Evolutionary conservation across 176 grass and related monocot genomes (phyloP).

Genomic region (Bonia amplexicaulis): DNA sequence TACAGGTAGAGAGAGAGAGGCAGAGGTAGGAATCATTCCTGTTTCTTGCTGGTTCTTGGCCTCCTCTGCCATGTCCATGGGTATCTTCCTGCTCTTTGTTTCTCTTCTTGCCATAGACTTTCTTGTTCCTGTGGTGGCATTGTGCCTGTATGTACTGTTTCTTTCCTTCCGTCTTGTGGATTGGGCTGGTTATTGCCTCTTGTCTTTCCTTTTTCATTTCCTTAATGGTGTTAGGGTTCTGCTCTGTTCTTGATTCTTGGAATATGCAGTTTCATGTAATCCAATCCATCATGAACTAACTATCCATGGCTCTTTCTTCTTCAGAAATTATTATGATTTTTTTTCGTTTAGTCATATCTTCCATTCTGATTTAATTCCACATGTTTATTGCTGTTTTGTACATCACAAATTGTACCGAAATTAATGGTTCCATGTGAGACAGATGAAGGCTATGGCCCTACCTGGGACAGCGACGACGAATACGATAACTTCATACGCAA

Average conservation of each 20-base stretch:
- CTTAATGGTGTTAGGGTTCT: not conserved
- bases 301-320: not conserved
- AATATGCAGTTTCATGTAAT: not conserved
- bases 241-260: not conserved
- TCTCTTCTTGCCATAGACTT: not conserved
- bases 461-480: constrained; percentile 80
- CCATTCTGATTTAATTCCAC: not conserved
- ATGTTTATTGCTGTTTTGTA: not conserved
- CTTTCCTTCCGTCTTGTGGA: not conserved
- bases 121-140: not conserved
- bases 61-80: constrained; percentile 35
- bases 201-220: not conserved
- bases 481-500: constrained; percentile 83
- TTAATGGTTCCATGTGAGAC: constrained; percentile 43
- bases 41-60: not conserved
- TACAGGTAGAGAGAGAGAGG: not conserved
- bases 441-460: constrained; percentile 57
- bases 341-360: not conserved
- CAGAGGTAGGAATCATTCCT: not conserved
- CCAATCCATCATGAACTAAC: not conserved
- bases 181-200: not conserved
- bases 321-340: not conserved
- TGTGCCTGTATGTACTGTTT: not conserved
- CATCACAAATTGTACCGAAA: not conserved
- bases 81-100: constrained; percentile 4